Conservation (phyloP, 768 basidiomycete genomes). For the Steccherinum ochraceum region DNA sequence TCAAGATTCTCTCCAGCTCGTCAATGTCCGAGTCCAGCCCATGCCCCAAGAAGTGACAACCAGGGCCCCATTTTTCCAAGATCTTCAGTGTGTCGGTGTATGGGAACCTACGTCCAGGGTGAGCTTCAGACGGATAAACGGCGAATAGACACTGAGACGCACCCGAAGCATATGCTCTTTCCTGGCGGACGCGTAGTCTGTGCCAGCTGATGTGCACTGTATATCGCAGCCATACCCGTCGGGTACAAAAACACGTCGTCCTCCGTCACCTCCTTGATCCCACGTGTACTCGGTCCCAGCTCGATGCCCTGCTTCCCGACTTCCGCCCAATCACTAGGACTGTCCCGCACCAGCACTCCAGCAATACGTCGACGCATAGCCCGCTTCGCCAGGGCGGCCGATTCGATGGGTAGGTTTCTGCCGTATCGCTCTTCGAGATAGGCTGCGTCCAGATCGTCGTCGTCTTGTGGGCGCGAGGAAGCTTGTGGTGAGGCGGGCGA, state of each 20-base stretch:
- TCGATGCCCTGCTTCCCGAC: conserved; percentile 40
- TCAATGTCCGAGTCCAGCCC: conserved; percentile 75
- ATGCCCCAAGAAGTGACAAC: conserved; percentile 81
- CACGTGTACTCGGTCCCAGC: conserved; percentile 60
- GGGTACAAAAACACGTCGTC: conserved; percentile 86
- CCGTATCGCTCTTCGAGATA: conserved; percentile 96
- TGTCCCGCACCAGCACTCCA: conserved; percentile 70
- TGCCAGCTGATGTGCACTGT: conserved; percentile 77
- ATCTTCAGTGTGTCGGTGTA: conserved; percentile 95
- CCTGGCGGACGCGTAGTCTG: conserved; percentile 45
- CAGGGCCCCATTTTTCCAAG: conserved; percentile 93
- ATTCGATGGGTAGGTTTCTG: conserved; percentile 72
- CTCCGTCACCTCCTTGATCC: conserved; percentile 65
- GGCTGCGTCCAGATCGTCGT: conserved; percentile 46
- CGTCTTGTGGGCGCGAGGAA: conserved; percentile 1
- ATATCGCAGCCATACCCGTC: conserved; percentile 92
- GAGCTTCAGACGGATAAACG: not conserved
- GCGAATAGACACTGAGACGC: conserved; percentile 21
- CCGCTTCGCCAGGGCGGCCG: conserved; percentile 76
- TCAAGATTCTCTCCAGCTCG: conserved; percentile 59
- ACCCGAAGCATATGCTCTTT: conserved; percentile 96
- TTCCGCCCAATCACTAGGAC: conserved; percentile 30
- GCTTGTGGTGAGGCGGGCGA: conserved; percentile 8
- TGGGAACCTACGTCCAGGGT: conserved; percentile 60
- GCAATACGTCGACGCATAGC: conserved; percentile 87